Conservation (phyloP, 75 land plant species). For the Selaginella tamariscina region DNA sequence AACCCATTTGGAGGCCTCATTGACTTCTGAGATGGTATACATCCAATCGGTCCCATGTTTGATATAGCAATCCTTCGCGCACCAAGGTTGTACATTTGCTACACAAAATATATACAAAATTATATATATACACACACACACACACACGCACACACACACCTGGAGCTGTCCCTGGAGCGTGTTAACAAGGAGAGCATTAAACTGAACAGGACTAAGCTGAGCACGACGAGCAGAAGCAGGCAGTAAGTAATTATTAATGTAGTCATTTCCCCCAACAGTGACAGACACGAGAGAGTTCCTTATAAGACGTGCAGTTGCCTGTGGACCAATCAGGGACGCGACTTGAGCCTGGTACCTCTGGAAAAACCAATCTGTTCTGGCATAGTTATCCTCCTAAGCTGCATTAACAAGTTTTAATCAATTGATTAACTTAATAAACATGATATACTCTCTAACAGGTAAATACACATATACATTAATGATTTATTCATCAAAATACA, state of each 20-base stretch:
- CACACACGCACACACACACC: neutral
- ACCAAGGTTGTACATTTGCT: constrained; percentile 11
- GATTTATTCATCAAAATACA: no score
- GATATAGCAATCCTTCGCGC: neutral
- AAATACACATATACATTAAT: no score
- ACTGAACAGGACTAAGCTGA: neutral
- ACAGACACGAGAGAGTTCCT: neutral
- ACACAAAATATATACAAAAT: neutral
- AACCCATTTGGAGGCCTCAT: constrained; percentile 1
- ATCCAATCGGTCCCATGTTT: constrained; percentile 11
- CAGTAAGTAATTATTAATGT: neutral
- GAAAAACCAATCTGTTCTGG: neutral
- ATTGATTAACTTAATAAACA: no score
- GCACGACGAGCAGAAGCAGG: neutral
- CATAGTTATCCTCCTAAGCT: neutral
- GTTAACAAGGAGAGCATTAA: neutral
- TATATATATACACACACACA: neutral
- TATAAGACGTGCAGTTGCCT: neutral
- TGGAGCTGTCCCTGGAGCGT: neutral
- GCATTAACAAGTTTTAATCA: no score
- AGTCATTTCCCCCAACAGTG: neutral
- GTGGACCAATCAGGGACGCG: neutral
- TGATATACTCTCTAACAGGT: no score
- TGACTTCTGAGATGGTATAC: constrained; percentile 5
- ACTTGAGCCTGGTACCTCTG: neutral